These are phyloP conservation scores for Annulohypoxylon maeteangense DNA, from an alignment of 495 filamentous ascomycete species.

Conservation along the genomic window DNA sequence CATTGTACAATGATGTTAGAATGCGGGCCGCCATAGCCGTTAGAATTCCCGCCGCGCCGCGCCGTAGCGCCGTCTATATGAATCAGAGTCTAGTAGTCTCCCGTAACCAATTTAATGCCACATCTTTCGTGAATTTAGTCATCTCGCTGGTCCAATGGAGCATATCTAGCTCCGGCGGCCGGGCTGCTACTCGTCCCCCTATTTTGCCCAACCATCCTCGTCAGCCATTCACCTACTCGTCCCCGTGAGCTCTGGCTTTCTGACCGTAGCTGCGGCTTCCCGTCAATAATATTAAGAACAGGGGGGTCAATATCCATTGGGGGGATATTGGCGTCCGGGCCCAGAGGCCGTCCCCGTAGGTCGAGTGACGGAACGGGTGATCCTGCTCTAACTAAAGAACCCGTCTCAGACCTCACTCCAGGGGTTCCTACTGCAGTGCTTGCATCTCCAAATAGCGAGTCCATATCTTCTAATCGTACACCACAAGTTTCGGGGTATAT, in stretches of 20 bases:
- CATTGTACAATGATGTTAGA: slow-evolving; percentile 36
- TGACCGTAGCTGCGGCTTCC: slow-evolving; percentile 39
- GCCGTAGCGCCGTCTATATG: slow-evolving; percentile 54
- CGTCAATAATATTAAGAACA: slow-evolving; percentile 45
- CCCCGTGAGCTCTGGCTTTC: slow-evolving; percentile 47
- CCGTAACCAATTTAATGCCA: slow-evolving; percentile 31
- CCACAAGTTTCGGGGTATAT: slow-evolving; percentile 97
- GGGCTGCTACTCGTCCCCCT: slow-evolving; percentile 46
- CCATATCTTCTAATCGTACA: slow-evolving; percentile 96
- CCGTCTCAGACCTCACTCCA: slow-evolving; percentile 68
- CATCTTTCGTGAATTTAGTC: slow-evolving; percentile 48
- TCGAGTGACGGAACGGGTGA: slow-evolving; percentile 86
- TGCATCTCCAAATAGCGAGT: slow-evolving; percentile 87
- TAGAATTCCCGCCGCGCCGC: slow-evolving; percentile 26
- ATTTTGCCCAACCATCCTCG: slow-evolving; percentile 55
- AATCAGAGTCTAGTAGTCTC: slow-evolving; percentile 36
- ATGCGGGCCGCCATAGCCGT: slow-evolving; percentile 31
- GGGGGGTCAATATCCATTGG: slow-evolving; percentile 55
- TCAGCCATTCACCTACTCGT: slow-evolving; percentile 61
- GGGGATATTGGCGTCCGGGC: slow-evolving; percentile 50
- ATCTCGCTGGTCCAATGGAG: slow-evolving; percentile 55
- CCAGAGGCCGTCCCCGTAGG: slow-evolving; percentile 61
- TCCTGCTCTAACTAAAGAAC: slow-evolving; percentile 73
- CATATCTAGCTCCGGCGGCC: slow-evolving; percentile 51
- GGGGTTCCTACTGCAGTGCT: slow-evolving; percentile 72